phyloP scores from a whole-genome alignment of 2,329 filamentous ascomycete species.

The Ophiostoma sp. region DNA sequence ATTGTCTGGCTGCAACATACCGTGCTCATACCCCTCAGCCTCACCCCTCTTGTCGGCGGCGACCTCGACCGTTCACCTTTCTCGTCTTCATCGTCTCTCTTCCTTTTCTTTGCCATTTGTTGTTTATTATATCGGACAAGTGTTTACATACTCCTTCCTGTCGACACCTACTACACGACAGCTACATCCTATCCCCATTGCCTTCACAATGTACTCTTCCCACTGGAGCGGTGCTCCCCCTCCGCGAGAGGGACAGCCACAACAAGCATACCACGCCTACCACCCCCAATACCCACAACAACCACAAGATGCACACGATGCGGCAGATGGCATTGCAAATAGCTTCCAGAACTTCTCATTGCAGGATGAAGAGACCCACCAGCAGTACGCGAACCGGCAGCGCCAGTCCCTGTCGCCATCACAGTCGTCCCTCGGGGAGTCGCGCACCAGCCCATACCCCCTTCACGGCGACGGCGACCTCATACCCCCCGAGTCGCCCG shows the following conservation, averaged over 20 bases:
- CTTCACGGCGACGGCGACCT: not conserved
- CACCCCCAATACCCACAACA: not conserved
- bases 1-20: too few relatives aligned
- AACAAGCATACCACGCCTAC: not conserved
- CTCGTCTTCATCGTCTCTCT: too few relatives aligned
- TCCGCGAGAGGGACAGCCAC: not conserved
- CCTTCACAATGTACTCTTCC: not conserved
- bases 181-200: not conserved
- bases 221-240: conserved; percentile 1
- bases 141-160: too few relatives aligned
- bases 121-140: too few relatives aligned
- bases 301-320: not conserved
- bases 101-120: too few relatives aligned
- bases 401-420: not conserved
- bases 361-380: not conserved
- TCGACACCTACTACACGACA: too few relatives aligned
- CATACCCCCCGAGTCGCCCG: not conserved
- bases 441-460: not conserved
- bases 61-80: too few relatives aligned
- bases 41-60: too few relatives aligned
- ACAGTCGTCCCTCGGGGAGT: not conserved
- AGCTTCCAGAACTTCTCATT: not conserved
- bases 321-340: not conserved
- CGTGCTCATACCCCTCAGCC: too few relatives aligned
- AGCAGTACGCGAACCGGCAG: not conserved